Percentiles rank a stretch among this genome's conserved stretches.
phyloP scores from a whole-genome alignment of 2,329 filamentous ascomycete species.

The Huntiella bhutanensis region DNA sequence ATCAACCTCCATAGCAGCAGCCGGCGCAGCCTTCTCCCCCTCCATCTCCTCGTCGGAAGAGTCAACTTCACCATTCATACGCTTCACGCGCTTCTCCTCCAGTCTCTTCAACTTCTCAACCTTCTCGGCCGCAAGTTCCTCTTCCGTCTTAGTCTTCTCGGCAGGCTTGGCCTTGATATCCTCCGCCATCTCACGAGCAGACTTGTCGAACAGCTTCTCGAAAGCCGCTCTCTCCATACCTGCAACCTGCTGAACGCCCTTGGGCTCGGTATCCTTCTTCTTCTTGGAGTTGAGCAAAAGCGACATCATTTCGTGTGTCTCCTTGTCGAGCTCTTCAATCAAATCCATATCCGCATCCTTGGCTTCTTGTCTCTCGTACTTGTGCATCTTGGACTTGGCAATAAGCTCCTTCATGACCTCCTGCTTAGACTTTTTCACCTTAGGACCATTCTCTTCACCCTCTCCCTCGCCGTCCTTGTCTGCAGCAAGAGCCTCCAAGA shows the following conservation, averaged over 20 bases:
- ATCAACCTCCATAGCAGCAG: background rate
- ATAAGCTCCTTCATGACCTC: conserved; percentile 98
- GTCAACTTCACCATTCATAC: conserved; percentile 72
- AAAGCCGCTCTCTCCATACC: conserved; percentile 47
- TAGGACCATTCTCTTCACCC: conserved; percentile 40
- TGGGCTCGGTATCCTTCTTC: conserved; percentile 8
- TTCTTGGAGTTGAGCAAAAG: conserved; percentile 35
- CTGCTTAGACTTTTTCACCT: conserved; percentile 82
- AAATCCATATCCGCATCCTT: conserved; percentile 91
- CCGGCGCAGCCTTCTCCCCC: conserved; percentile 5
- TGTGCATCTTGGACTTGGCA: conserved; percentile 88
- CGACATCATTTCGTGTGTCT: conserved; percentile 55
- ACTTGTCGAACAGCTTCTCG: conserved; percentile 74
- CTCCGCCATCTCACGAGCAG: conserved; percentile 62
- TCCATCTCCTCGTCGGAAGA: conserved; percentile 38
- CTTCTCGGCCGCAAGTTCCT: conserved; percentile 64
- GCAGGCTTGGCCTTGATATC: conserved; percentile 74
- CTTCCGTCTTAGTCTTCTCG: conserved; percentile 76
- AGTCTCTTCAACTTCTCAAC: conserved; percentile 58
- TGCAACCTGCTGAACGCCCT: conserved; percentile 18
- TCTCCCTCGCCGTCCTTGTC: conserved; percentile 30
- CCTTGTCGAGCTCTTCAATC: conserved; percentile 66
- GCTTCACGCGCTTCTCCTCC: conserved; percentile 61
- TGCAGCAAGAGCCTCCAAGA: conserved; percentile 23
- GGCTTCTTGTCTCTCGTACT: conserved; percentile 77